phyloP scores from a whole-genome alignment of 192 early-diverging fungal species.

The Gorgonomyces haynaldii region DNA sequence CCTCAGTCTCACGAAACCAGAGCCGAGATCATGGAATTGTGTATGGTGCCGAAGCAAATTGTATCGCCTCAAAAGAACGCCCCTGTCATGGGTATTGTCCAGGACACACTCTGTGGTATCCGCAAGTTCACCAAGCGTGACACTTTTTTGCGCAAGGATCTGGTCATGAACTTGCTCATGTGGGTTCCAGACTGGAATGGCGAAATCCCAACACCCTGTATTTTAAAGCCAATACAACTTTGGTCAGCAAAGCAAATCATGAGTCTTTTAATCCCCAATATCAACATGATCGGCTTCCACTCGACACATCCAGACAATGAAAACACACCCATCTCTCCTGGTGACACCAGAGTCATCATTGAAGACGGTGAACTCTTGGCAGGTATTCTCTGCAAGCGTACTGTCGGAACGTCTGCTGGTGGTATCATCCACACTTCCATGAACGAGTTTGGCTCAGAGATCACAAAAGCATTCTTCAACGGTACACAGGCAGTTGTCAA shows the following conservation, averaged over 20 bases:
- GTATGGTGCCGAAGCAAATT: slow-evolving; percentile 97
- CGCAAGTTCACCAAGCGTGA: slow-evolving; percentile 93
- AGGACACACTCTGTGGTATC: slow-evolving; percentile 93
- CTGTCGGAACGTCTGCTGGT: slow-evolving; percentile 73
- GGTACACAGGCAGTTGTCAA: slow-evolving; percentile 87
- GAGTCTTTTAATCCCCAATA: slow-evolving; percentile 83
- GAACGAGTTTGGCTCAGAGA: slow-evolving; percentile 83
- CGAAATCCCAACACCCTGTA: slow-evolving; percentile 78
- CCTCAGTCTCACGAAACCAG: slow-evolving; percentile 94
- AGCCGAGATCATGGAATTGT: slow-evolving; percentile 90
- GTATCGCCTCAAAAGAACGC: slow-evolving; percentile 94
- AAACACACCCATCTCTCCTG: slow-evolving; percentile 62
- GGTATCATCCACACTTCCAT: slow-evolving; percentile 92
- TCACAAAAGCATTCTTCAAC: slow-evolving; percentile 82
- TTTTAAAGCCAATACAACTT: slow-evolving; percentile 88
- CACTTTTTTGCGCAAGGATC: slow-evolving; percentile 70
- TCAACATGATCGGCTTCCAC: slow-evolving; percentile 75
- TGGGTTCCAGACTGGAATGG: slow-evolving; percentile 97
- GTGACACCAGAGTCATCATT: slow-evolving; percentile 84
- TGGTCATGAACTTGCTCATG: slow-evolving; percentile 93
- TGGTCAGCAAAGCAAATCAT: slow-evolving; percentile 98
- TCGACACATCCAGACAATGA: slow-evolving; percentile 73
- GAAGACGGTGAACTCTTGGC: slow-evolving; percentile 85
- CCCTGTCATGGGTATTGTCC: slow-evolving; percentile 99
- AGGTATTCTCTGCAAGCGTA: slow-evolving; percentile 92